Conservation (phyloP, 2,329 filamentous ascomycete species). For the Bimuria novae-zelandiae region DNA sequence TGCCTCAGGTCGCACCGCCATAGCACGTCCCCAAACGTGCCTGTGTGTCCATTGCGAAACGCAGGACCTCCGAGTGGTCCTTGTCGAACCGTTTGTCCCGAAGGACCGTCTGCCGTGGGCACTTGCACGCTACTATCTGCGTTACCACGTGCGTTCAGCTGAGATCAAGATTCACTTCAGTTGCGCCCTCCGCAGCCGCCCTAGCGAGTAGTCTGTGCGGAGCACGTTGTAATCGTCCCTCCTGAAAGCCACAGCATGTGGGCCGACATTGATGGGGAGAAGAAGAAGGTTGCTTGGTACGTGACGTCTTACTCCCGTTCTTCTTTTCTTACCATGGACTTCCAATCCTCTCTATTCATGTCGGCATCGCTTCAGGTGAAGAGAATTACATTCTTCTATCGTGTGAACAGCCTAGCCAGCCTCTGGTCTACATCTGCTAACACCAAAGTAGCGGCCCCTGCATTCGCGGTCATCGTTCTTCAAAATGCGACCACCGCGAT, state of each 20-base stretch:
- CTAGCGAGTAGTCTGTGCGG: constrained; percentile 21
- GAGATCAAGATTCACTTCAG: not conserved
- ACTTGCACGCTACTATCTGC: constrained; percentile 22
- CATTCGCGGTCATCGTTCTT: constrained; percentile 76
- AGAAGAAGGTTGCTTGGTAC: constrained; percentile 78
- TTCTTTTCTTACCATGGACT: not conserved
- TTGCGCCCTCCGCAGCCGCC: not conserved
- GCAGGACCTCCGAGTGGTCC: constrained; percentile 4
- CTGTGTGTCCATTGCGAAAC: constrained; percentile 7
- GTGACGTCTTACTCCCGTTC: constrained; percentile 34
- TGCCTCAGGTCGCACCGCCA: constrained; percentile 6
- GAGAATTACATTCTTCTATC: too few species aligned
- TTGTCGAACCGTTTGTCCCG: constrained; percentile 1
- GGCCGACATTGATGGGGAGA: constrained; percentile 65
- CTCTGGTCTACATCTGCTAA: constrained; percentile 17
- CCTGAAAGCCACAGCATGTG: constrained; percentile 57
- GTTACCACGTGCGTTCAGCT: constrained; percentile 31
- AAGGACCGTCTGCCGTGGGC: not conserved
- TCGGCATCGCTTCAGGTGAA: too few species aligned
- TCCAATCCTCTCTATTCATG: not conserved
- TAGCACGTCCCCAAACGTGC: not conserved
- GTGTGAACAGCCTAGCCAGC: not conserved
- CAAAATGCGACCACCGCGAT: constrained; percentile 73
- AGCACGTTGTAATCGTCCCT: constrained; percentile 35
- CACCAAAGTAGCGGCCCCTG: constrained; percentile 65